phyloP scores from a whole-genome alignment of 2,329 filamentous ascomycete genomes.

The Diaporthe caulivora region DNA sequence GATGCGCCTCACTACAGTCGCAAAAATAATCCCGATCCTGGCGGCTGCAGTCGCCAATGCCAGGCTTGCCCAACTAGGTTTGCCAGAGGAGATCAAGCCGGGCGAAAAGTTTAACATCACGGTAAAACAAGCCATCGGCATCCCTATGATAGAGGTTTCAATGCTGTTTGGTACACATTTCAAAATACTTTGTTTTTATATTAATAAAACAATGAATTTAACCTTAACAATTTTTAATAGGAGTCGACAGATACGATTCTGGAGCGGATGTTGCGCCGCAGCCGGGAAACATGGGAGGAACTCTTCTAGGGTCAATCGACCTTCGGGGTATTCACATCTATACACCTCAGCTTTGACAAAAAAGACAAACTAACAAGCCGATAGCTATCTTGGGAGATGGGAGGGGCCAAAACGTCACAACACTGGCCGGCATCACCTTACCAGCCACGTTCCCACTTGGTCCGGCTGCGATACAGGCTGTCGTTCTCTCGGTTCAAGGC shows the following conservation, averaged over 20 bases:
- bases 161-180: slow-evolving; percentile 14
- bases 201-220: too few relatives aligned
- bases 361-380: not conserved
- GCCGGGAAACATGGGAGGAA: slow-evolving; percentile 10
- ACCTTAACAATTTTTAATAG: too few relatives aligned
- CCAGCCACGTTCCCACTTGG: not conserved
- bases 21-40: not conserved
- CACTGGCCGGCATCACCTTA: not conserved
- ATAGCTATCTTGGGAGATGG: slow-evolving; percentile 8
- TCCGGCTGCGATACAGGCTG: slow-evolving; percentile 15
- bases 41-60: not conserved
- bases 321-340: not conserved
- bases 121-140: not conserved
- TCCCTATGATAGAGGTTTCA: slow-evolving; percentile 1
- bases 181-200: too few relatives aligned
- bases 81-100: slow-evolving; percentile 5
- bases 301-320: not conserved
- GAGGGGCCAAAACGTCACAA: not conserved
- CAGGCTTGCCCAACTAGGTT: slow-evolving; percentile 1
- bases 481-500: slow-evolving; percentile 7
- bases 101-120: slow-evolving; percentile 3
- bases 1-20: not conserved
- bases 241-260: slow-evolving; percentile 15
- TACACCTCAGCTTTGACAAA: not conserved
- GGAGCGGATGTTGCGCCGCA: not conserved